These are phyloP conservation scores for Penicillium cosmopolitanum DNA, from an alignment of 495 filamentous ascomycete species.

Conservation along the genomic window DNA sequence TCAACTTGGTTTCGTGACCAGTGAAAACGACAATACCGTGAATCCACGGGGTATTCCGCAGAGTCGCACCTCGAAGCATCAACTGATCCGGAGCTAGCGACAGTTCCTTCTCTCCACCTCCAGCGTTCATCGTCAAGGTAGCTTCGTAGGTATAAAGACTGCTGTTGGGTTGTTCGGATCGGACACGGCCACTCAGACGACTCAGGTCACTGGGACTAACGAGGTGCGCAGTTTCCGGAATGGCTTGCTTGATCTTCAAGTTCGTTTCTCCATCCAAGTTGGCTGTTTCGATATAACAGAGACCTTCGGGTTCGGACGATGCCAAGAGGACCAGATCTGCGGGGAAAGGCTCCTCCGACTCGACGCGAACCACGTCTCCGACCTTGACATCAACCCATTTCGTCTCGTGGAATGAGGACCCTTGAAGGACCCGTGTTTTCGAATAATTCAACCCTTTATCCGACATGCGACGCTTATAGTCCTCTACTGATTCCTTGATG, in stretches of 20 bases:
- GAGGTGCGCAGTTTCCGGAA: slow-evolving; percentile 87
- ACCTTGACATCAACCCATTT: slow-evolving; percentile 94
- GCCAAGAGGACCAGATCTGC: slow-evolving; percentile 91
- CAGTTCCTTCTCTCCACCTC: slow-evolving; percentile 95
- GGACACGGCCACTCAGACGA: slow-evolving; percentile 80
- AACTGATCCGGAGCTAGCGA: slow-evolving; percentile 81
- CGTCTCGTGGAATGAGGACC: slow-evolving; percentile 81
- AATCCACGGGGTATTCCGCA: slow-evolving; percentile 97
- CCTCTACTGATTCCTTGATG: slow-evolving; percentile 92
- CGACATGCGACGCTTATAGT: slow-evolving; percentile 85
- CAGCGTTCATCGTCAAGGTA: slow-evolving; percentile 87
- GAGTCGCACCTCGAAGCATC: slow-evolving; percentile 87
- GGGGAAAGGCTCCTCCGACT: slow-evolving; percentile 95
- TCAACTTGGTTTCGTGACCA: slow-evolving; percentile 97
- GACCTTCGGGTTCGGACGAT: slow-evolving; percentile 93
- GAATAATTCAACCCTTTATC: slow-evolving; percentile 89
- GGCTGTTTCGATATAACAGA: slow-evolving; percentile 99
- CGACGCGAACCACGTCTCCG: slow-evolving; percentile 91
- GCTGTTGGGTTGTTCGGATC: slow-evolving; percentile 98
- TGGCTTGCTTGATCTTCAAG: slow-evolving; percentile 97
- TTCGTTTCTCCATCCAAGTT: slow-evolving; percentile 99
- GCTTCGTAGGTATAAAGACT: slow-evolving; percentile 98
- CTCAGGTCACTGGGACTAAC: slow-evolving; percentile 88
- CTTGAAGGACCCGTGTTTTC: slow-evolving; percentile 80
- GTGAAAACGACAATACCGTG: slow-evolving; percentile 97